Conservation (phyloP, 352 stramenopile species). For the Globisporangium acanthophoron region DNA sequence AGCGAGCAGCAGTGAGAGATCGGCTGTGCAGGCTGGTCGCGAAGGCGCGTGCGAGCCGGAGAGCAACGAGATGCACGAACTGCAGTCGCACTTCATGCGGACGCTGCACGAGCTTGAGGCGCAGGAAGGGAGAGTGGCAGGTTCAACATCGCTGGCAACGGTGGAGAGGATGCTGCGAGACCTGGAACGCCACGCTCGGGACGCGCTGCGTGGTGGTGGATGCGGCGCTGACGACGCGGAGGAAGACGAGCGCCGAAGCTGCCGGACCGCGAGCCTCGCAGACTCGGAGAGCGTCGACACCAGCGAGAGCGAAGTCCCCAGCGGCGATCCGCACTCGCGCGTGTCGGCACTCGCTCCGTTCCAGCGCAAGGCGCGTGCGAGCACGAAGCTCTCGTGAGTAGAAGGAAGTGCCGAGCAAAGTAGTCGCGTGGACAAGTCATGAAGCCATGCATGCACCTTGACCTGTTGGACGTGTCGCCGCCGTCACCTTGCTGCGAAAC, state of each 20-base stretch:
- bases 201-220: neutral
- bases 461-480: too few relatives aligned
- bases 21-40: neutral
- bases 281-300: slow-evolving; percentile 3
- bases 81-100: slow-evolving; percentile 4
- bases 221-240: neutral
- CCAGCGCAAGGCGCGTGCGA: slow-evolving; percentile 10
- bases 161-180: slow-evolving; percentile 2
- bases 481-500: too few relatives aligned
- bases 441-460: too few relatives aligned
- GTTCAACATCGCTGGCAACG: neutral
- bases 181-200: slow-evolving; percentile 2
- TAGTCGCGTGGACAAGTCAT: neutral
- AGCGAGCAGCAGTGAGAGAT: neutral
- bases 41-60: neutral
- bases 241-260: slow-evolving; percentile 6
- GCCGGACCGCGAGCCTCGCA: slow-evolving; percentile 6
- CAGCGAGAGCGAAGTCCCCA: neutral
- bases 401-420: neutral
- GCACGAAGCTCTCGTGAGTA: neutral
- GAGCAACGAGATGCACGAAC: neutral
- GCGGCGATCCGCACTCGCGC: too few relatives aligned
- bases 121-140: neutral
- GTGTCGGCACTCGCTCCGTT: slow-evolving; percentile 6
- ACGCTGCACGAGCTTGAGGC: neutral